Evolutionary conservation across 306 rosid species (phyloP), one percentile per base, ranked within the genome.

Genomic region (Rosa multiflora): DNA sequence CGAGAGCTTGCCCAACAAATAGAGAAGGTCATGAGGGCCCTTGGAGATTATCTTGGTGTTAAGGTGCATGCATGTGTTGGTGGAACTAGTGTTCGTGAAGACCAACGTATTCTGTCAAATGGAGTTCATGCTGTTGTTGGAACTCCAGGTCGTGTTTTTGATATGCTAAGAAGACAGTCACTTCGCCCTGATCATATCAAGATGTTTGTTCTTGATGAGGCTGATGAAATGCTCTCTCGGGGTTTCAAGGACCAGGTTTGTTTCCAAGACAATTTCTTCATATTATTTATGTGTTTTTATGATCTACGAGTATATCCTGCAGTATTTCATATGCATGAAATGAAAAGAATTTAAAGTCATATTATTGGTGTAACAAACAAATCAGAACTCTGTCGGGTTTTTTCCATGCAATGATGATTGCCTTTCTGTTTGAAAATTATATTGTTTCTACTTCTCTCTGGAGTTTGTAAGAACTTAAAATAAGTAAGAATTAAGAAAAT

Each of bases 111-210:
- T 67, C 85, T 91, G 40, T 80, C 92, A 0, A 85, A 87, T 18
- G 97, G 94, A 69, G 97, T 91, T 78, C 94, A 91, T 79, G 97
- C 87, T 79, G 97, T 91, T 81, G 92, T 91, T 70, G 97, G 97
- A 53, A 89, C 97, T 40, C 97, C 97, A 37, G 94, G 97, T 62
- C 97, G 94, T 70, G 94, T 89, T 67, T 89, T 91, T 79, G 97
- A 91, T 79, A 91, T 91, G 97, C 84, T 91, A 67, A 86, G 94
- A 20, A 88, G 94, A 35, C 92, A 89, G 78, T 87, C 97, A 35
- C 97, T 91, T 55, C 88, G 88, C 29, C 88, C 94, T 1, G 92
- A 88, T 73, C 32, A 76, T 84, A 91, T 91, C 84, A 89, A 79
- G 81, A 91, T 91, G 92, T 89, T 91, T 85, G 97, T 91, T 20